These are phyloP conservation scores for Hysterium pulicare DNA, from an alignment of 2,329 filamentous ascomycete genomes.

Conservation along the genomic window DNA sequence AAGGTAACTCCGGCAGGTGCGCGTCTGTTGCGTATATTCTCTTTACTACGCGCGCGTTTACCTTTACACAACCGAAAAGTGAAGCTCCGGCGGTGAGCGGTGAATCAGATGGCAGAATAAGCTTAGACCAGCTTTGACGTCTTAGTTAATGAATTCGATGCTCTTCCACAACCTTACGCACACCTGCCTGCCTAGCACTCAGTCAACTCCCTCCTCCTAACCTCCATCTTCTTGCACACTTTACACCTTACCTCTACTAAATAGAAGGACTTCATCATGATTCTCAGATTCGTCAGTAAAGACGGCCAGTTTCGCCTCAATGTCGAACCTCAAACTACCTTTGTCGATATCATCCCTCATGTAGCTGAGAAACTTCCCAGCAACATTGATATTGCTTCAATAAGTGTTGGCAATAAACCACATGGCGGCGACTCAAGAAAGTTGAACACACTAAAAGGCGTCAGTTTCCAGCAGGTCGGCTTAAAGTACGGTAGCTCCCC, in stretches of 20 bases:
- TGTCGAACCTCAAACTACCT: conserved; percentile 70
- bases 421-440: conserved; percentile 57
- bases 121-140: not conserved
- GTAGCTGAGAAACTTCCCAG: conserved; percentile 60
- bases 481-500: conserved; percentile 45
- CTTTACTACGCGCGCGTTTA: too few species aligned
- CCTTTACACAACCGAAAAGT: too few species aligned
- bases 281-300: conserved; percentile 82
- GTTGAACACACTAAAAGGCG: conserved; percentile 50
- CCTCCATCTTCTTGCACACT: not conserved
- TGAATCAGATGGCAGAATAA: not conserved
- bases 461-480: conserved; percentile 56
- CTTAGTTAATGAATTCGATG: conserved; percentile 6
- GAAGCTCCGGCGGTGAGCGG: not conserved
- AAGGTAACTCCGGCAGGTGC: too few species aligned
- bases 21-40: too few species aligned
- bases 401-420: conserved; percentile 59
- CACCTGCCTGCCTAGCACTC: conserved; percentile 2
- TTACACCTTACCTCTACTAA: not conserved
- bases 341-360: conserved; percentile 56
- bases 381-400: conserved; percentile 52
- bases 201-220: not conserved
- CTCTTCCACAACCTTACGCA: conserved; percentile 10
- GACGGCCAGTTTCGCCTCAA: conserved; percentile 89
- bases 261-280: conserved; percentile 52